Evolutionary conservation across 2,329 filamentous ascomycete species (phyloP).

Genomic region (Epichloe baconii): DNA sequence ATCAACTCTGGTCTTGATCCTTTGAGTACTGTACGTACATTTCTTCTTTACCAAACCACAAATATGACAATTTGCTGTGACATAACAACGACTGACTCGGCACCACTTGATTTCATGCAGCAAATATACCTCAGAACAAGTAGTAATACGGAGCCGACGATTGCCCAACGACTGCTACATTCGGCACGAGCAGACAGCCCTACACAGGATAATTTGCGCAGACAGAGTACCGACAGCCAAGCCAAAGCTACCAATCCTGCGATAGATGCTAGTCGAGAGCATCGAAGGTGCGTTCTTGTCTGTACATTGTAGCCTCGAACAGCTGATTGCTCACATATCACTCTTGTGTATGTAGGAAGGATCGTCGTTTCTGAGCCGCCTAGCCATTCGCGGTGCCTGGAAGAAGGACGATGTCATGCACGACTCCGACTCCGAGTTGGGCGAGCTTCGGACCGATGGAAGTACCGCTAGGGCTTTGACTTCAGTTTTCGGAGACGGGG

Average conservation of each 20-base stretch:
- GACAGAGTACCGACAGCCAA: slow-evolving; percentile 28
- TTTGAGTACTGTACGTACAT: slow-evolving; percentile 22
- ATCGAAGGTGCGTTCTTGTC: slow-evolving; percentile 41
- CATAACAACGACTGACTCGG: not conserved
- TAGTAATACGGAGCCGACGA: slow-evolving; percentile 28
- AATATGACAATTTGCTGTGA: not conserved
- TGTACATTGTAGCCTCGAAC: too few relatives aligned
- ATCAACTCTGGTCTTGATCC: slow-evolving; percentile 22
- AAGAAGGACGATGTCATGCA: slow-evolving; percentile 52
- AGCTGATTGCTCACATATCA: slow-evolving; percentile 5
- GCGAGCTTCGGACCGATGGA: slow-evolving; percentile 58
- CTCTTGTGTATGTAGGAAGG: slow-evolving; percentile 47
- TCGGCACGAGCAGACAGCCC: slow-evolving; percentile 40
- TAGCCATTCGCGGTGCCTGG: slow-evolving; percentile 57
- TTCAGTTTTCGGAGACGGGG: slow-evolving; percentile 57
- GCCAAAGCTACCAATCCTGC: slow-evolving; percentile 22
- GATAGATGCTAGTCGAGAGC: slow-evolving; percentile 39
- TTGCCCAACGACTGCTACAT: slow-evolving; percentile 41
- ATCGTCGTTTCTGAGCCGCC: slow-evolving; percentile 77
- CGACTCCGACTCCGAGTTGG: slow-evolving; percentile 58
- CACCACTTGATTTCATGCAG: slow-evolving; percentile 10
- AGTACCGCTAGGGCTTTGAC: slow-evolving; percentile 75
- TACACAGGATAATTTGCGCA: slow-evolving; percentile 25
- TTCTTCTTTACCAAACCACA: not conserved
- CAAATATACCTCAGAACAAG: slow-evolving; percentile 28